Evolutionary conservation across 2,329 filamentous ascomycete genomes (phyloP), one percentile per base, ranked within the genome.

Genomic region (Colletotrichum eremochloae): DNA sequence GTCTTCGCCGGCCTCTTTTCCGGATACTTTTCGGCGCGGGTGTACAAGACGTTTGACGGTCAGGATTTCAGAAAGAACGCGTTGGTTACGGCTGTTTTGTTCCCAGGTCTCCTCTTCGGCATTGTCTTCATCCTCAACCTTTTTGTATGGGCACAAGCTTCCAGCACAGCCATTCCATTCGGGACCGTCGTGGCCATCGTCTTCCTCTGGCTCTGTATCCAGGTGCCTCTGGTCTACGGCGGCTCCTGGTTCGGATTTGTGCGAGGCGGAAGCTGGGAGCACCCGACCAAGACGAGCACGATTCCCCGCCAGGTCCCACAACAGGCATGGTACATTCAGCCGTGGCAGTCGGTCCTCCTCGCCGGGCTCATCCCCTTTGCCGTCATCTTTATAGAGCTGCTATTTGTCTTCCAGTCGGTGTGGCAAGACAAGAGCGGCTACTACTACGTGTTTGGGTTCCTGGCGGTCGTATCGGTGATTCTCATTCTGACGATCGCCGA

Each of bases 351-450:
- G 1, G 86, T 92, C 11, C 82, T 97, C 42, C 82, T 96, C 12
- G 92, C 93, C 0, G 94, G 94, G 1, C 83, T 96, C 24, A 89
- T 96, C 9, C 94, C 94, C 0, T 97, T 97, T 79, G 93, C 93
- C 2, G 94, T 97, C 68, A 91, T 97, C 76, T 96, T 96, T 81
- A 94, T 97, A 78, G 94, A 97, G 82, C 87, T 97, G 18, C 86
- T 96, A 53, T 96, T 95, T 79, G 91, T 96, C 62, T 96, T 97
- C 82, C 93, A 94, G 82, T 95, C 92, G 61, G 81, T 97, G 44
- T 96, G 94, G 93, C 92, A 95, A 80, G 94, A 97, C 82, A 97
- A 97, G 85, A 94, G 91, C 78, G 94, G 93, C 8, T 97, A 95
- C 81, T 97, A 97, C 82, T 97, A 97, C 81, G 91, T 97, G 31